Evolutionary conservation across 1,284 basidiomycete species (phyloP), one percentile per base, ranked within the genome.

Genomic region (Fomitopsis betulina): DNA sequence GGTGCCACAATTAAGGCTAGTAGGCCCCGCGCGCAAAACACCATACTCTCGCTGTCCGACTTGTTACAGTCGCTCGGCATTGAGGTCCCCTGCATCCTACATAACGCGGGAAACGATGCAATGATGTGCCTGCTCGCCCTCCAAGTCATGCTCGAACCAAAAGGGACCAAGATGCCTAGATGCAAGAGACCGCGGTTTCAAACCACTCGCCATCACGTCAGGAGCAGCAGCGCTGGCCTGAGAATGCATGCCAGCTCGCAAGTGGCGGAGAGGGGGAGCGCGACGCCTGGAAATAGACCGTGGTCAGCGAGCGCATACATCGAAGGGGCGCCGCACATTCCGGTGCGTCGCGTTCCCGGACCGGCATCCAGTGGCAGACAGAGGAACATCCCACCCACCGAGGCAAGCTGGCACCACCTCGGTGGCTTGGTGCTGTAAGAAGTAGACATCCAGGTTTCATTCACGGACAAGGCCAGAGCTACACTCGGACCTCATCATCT

Each of bases 61-160:
- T 71, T 87, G 51, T 69, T 89, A 17, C 76, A 75, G 53, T 84
- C 84, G 1, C 76, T 87, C 15, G 71, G 74, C 35, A 67, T 79
- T 32, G 72, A 74, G 57, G 61, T 71, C 12, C 76, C 73, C 63
- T 80, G 76, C 57, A 67, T 69, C 7, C 67, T 86, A 59, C 80
- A 87, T 68, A 89, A 90, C 64, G 73, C 88, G 17, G 89, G 88
- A 13, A 91, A 91, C 68, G 84, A 88, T 60, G 86, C 89, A 2
- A 83, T 87, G 65, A 75, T 86, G 73, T 71, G 72, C 50, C 76
- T 91, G 30, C 81, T 86, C 39, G 81, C 78, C 7, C 73, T 90
- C 42, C 89, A 91, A 65, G 73, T 81, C 61, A 77, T 91, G 49
- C 69, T 89, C 13, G 83, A 85, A 57, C 82, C 82, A 17, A 69